Evolutionary conservation across 202 grass and related monocot species (phyloP), one percentile per base, ranked within the genome.

Genomic region (Zizania palustris): DNA sequence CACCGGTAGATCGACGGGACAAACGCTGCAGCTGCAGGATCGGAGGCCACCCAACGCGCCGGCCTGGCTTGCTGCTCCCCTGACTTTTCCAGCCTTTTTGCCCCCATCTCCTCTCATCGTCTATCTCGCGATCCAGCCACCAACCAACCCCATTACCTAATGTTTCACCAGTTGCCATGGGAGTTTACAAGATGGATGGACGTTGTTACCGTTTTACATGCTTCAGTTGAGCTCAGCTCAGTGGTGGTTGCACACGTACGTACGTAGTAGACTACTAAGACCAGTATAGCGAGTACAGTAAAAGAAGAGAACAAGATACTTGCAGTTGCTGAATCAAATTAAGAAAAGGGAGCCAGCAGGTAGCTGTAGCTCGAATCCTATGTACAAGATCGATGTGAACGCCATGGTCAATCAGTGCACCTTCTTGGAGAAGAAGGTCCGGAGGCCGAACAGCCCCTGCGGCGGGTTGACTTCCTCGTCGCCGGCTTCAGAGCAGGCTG

Each of bases 371-470:
- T 76, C 71, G n/a, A 81, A 61, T 73, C 11, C 60, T 81, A 85
- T 89, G 77, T 82, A 82, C 82, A 89, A 54, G n/a, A 55, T 18
- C 28, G 28, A 28, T 28, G 28, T 28, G 28, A 28, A 73, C 56
- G 60, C 14, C 22, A 18, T 22, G 14, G n/a, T 6, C 5, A 51
- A 54, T 91, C 82, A 95, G 85, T 90, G 85, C 58, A 92, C 89
- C 91, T 95, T 95, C 96, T 95, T 95, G 76, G 91, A 92, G 85
- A 98, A 98, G 69, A 95, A 92, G 21, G 96, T 87, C 60, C 86
- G 82, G 45, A 98, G 86, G 7, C 82, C 93, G 72, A 95, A 90
- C 4, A 92, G 81, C 19, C 83, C 82, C 28, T 68, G 79, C 70
- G 85, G 81, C n/a, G 78, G 77, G 44, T 71, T 80, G 5, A 69